Percentiles rank a stretch among this genome's conserved stretches.
These are phyloP conservation scores for Eudorina sp. DNA, from an alignment of 139 green algal species.

Conservation along the genomic window DNA sequence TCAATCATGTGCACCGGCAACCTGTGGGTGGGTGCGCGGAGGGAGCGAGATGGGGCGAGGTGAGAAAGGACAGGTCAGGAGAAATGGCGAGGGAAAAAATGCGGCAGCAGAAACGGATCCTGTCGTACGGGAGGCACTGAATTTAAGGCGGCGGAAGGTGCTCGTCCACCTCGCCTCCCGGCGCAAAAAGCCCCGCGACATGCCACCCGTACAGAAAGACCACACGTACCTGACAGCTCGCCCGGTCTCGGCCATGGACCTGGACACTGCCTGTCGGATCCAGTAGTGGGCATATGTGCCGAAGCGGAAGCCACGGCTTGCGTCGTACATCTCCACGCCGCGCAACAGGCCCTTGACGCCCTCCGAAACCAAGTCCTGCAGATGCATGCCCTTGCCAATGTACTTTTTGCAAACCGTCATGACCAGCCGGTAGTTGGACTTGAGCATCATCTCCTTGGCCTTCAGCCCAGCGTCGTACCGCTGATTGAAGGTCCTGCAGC, in stretches of 20 bases:
- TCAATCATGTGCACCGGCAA: constrained; percentile 91
- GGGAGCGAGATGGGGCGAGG: too few relatives aligned
- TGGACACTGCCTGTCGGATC: constrained; percentile 90
- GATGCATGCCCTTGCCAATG: constrained; percentile 56
- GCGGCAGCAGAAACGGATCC: too few relatives aligned
- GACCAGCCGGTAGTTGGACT: constrained; percentile 95
- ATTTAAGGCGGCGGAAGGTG: too few relatives aligned
- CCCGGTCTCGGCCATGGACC: constrained; percentile 74
- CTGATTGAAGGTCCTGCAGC: constrained; percentile 2
- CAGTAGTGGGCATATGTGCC: constrained; percentile 98
- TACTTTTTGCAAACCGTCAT: constrained; percentile 92
- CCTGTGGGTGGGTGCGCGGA: constrained; percentile 40
- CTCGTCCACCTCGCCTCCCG: too few relatives aligned
- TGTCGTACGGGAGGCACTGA: too few relatives aligned
- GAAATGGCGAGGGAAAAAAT: too few relatives aligned
- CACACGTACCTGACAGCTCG: constrained; percentile 72
- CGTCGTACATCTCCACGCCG: constrained; percentile 95
- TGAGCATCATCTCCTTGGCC: constrained; percentile 90
- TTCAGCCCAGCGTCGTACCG: constrained; percentile 65
- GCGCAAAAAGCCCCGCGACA: too few relatives aligned
- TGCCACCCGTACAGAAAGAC: too few relatives aligned
- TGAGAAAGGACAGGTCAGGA: too few relatives aligned
- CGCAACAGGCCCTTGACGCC: constrained; percentile 87
- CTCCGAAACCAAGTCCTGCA: constrained; percentile 85
- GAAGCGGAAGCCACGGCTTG: constrained; percentile 93